Evolutionary conservation across 176 grass and related monocot genomes (phyloP).

Genomic region (Metroxylon sagu): DNA sequence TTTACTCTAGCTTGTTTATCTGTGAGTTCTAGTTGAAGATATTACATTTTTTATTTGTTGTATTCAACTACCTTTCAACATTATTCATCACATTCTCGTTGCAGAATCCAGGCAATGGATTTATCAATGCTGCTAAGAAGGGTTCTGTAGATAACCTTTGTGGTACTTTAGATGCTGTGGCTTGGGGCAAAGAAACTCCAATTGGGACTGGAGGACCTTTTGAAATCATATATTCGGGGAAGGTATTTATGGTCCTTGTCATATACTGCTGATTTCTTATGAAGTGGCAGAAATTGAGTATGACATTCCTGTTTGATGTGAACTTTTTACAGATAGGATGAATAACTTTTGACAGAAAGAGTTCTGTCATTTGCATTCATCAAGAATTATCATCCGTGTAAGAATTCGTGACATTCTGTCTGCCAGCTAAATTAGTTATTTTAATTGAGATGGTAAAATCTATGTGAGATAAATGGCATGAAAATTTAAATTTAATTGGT

Average conservation of each 20-base stretch:
- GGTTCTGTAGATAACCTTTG: constrained; percentile 55
- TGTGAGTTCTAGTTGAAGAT: constrained; percentile 37
- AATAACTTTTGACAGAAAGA: no score
- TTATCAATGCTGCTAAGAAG: constrained; percentile 79
- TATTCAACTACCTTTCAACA: constrained; percentile 3
- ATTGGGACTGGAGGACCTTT: constrained; percentile 72
- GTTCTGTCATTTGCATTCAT: no score
- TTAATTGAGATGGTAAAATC: no score
- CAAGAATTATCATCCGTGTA: no score
- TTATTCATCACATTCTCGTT: constrained; percentile 23
- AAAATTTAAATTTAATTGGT: no score
- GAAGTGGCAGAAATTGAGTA: background rate
- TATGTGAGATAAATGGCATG: no score
- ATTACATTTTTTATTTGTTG: constrained; percentile 10
- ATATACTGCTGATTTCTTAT: background rate
- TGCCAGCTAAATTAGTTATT: no score
- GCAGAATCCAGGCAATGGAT: constrained; percentile 72
- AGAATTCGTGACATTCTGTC: no score
- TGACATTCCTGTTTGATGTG: no score
- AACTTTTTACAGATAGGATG: no score
- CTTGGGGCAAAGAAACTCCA: constrained; percentile 84
- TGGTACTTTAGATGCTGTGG: constrained; percentile 70
- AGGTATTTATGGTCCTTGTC: constrained; percentile 27
- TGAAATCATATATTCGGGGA: constrained; percentile 53
- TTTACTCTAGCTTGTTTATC: constrained; percentile 92